phyloP scores from a whole-genome alignment of 2,329 filamentous ascomycete genomes.

The Neurospora crassa region DNA sequence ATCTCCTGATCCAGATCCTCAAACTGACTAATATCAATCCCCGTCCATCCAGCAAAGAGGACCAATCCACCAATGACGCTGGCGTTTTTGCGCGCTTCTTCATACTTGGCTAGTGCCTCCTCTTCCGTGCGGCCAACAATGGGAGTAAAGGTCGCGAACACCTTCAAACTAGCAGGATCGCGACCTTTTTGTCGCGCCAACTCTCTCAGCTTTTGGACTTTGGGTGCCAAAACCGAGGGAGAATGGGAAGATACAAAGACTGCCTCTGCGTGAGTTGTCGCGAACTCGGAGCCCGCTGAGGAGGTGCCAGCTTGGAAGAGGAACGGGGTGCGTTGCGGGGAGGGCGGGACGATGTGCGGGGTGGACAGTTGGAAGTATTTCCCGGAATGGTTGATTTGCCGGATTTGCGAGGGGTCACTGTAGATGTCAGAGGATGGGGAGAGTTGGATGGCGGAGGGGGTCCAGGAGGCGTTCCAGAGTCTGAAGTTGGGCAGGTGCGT shows the following conservation, averaged over 20 bases:
- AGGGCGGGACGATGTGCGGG: slow-evolving; percentile 34
- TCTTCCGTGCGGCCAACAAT: slow-evolving; percentile 34
- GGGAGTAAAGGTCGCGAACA: slow-evolving; percentile 35
- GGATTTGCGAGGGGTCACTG: slow-evolving; percentile 37
- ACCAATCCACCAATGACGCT: slow-evolving; percentile 38
- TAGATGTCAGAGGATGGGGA: slow-evolving; percentile 39
- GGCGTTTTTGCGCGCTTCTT: slow-evolving; percentile 36
- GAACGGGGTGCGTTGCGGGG: slow-evolving; percentile 40
- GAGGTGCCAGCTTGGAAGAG: slow-evolving; percentile 46
- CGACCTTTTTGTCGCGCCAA: slow-evolving; percentile 36
- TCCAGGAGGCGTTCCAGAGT: slow-evolving; percentile 36
- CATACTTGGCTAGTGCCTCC: slow-evolving; percentile 36
- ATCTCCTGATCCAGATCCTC: slow-evolving; percentile 40
- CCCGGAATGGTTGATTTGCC: slow-evolving; percentile 43
- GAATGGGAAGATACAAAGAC: slow-evolving; percentile 44
- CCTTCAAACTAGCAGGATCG: slow-evolving; percentile 40
- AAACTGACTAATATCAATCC: slow-evolving; percentile 43
- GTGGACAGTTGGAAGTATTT: slow-evolving; percentile 33
- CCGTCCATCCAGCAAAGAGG: slow-evolving; percentile 42
- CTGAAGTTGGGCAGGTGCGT: slow-evolving; percentile 15
- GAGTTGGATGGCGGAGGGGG: slow-evolving; percentile 33
- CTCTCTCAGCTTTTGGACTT: slow-evolving; percentile 38
- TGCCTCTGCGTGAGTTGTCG: slow-evolving; percentile 42
- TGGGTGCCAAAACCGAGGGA: slow-evolving; percentile 33
- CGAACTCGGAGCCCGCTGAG: slow-evolving; percentile 40